phyloP scores from a whole-genome alignment of 306 rosid genomes.

The Cucumis sativus region Cucumber_9930_V3 NC_026660.2:22737501-22738000 shows the following conservation, averaged over 20 bases:
- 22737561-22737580: neutral
- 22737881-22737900: slow-evolving; percentile 75
- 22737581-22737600: slow-evolving; percentile 1
- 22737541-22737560: neutral
- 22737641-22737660: neutral
- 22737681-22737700: neutral
- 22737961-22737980: neutral
- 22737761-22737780: neutral
- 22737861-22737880: slow-evolving; percentile 75
- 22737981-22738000: neutral
- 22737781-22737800: neutral
- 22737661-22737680: neutral
- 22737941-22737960: slow-evolving; percentile 37
- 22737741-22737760: neutral
- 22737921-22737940: slow-evolving; percentile 73
- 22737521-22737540: neutral
- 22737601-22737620: neutral
- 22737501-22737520: neutral
- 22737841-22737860: slow-evolving; percentile 48
- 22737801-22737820: neutral
- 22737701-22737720: neutral
- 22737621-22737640: slow-evolving; percentile 2
- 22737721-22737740: neutral
- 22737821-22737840: slow-evolving; percentile 1
- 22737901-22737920: slow-evolving; percentile 79